Evolutionary conservation across 2,329 filamentous ascomycete species (phyloP).

Genomic region (Didymellaceae sp.): DNA sequence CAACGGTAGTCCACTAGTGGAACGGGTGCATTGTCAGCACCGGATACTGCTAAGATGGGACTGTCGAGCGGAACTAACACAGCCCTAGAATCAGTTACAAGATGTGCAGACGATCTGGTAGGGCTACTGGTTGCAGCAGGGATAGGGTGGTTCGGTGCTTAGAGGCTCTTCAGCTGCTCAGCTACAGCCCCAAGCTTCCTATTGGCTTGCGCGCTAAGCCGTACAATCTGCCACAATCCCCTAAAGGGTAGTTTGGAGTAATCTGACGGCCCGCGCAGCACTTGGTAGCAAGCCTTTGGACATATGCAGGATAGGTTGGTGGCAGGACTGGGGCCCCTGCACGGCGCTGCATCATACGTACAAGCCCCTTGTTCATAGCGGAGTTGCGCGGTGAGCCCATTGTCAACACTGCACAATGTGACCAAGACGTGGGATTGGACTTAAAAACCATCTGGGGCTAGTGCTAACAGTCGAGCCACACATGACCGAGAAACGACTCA

Average conservation of each 20-base stretch:
- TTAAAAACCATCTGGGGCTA: conserved; percentile 29
- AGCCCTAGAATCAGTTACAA: conserved; percentile 44
- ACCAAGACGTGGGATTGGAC: conserved; percentile 33
- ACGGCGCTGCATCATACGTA: conserved; percentile 2
- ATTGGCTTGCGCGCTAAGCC: conserved; percentile 32
- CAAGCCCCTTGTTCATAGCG: conserved; percentile 20
- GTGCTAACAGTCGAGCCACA: conserved; percentile 30
- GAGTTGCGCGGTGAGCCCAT: conserved; percentile 27
- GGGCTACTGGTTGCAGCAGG: conserved; percentile 37
- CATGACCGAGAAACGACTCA: conserved; percentile 31
- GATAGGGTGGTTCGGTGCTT: conserved; percentile 36
- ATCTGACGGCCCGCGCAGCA: conserved; percentile 17
- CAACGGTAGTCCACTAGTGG: conserved; percentile 43
- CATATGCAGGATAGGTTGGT: conserved; percentile 18
- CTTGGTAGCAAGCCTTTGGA: conserved; percentile 17
- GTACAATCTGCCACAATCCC: conserved; percentile 29
- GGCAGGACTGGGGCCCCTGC: conserved; percentile 7
- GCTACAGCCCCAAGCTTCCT: conserved; percentile 30
- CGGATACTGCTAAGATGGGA: conserved; percentile 39
- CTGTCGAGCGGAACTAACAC: conserved; percentile 40
- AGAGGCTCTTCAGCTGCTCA: conserved; percentile 44
- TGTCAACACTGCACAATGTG: conserved; percentile 24
- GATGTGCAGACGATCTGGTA: conserved; percentile 35
- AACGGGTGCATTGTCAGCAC: conserved; percentile 46
- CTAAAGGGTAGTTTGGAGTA: conserved; percentile 19